These are phyloP conservation scores for Mariannaea elegans DNA, from an alignment of 2,329 filamentous ascomycete species.

Conservation along the genomic window DNA sequence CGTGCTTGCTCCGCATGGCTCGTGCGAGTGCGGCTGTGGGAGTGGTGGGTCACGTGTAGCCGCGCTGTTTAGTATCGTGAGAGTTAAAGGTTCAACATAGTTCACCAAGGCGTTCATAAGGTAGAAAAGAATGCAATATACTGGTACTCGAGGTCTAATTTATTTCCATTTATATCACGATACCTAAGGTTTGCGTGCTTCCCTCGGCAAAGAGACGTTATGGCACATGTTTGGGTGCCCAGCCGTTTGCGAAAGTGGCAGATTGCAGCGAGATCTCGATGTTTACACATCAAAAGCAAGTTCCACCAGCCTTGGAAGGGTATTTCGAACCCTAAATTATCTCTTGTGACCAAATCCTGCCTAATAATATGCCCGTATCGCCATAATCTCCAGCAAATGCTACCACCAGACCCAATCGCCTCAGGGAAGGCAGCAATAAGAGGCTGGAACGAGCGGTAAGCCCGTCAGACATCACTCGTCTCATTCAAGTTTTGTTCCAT, in stretches of 20 bases:
- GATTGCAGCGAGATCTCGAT: too few species aligned
- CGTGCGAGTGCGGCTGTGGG: constrained; percentile 23
- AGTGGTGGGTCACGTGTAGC: constrained; percentile 35
- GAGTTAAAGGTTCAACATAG: too few species aligned
- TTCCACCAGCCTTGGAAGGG: not conserved
- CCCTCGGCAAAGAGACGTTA: too few species aligned
- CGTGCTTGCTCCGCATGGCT: constrained; percentile 40
- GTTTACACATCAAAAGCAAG: too few species aligned
- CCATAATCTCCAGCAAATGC: not conserved
- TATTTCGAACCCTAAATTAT: too few species aligned
- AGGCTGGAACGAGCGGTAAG: not conserved
- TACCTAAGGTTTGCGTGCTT: too few species aligned
- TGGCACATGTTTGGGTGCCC: too few species aligned
- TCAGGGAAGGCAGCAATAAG: not conserved
- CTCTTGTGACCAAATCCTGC: not conserved
- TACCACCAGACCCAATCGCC: not conserved
- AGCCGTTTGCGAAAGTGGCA: too few species aligned
- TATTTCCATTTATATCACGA: too few species aligned
- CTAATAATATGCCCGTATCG: not conserved
- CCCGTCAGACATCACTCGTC: not conserved
- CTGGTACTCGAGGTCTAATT: too few species aligned
- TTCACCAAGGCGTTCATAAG: too few species aligned
- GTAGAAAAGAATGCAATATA: too few species aligned
- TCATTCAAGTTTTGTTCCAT: not conserved
- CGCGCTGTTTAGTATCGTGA: constrained; percentile 4